Base-by-base conservation (phyloP, 2,329 filamentous ascomycete genomes). In the Furcasterigmium furcatum region DNA sequence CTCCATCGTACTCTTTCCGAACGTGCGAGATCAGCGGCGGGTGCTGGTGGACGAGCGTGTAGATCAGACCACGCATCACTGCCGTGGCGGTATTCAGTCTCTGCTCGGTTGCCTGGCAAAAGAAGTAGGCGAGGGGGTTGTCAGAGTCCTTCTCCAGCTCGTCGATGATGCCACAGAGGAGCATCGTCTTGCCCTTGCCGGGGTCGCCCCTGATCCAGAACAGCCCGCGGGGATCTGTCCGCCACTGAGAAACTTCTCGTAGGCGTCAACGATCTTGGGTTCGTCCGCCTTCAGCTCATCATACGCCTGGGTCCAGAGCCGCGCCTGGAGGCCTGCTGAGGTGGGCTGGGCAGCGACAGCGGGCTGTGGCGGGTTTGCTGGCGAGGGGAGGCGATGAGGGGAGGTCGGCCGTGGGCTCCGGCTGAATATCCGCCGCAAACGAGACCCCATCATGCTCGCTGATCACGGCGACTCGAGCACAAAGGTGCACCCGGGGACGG, bases 31-130 rank as follows among this genome's bases (percentile, higher is more conserved):
- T 49, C 2, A 76, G 60, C 5, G 51, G 57, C 18, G 55, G 58
- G 6, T 9, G 49, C 38, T 56, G 50, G 25, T 49, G 2, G 16
- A 58, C 22, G 22, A 77, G 61, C 45, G 67, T 27, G 46, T 61
- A 70, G 0, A 75, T 57, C 6, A 75, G 53, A 6, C 69, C 65
- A 9, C 65, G 61, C 10, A 74, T 49, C 9, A 70, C 61, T 7
- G 68, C 58, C 9, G 57, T 63, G 4, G 51, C 43, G 42, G 52
- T 66, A 46, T 65, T 67, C 18, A 65, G 53, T 4, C 46, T 47
- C 1, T 40, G 16, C 42, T 71, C 58, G 2, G 61, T 65, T 14
- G 58, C 64, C 48, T 74, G 65, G 46, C 63, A 74, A 50, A 73
- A 73, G 55, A 70, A 69, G 52, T 59, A 68, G 1, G 51, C 49